Percentiles rank a stretch among this genome's conserved stretches.
These are phyloP conservation scores for Turritis glabra DNA, from an alignment of 345 rosid species.

Conservation along the genomic window DNA sequence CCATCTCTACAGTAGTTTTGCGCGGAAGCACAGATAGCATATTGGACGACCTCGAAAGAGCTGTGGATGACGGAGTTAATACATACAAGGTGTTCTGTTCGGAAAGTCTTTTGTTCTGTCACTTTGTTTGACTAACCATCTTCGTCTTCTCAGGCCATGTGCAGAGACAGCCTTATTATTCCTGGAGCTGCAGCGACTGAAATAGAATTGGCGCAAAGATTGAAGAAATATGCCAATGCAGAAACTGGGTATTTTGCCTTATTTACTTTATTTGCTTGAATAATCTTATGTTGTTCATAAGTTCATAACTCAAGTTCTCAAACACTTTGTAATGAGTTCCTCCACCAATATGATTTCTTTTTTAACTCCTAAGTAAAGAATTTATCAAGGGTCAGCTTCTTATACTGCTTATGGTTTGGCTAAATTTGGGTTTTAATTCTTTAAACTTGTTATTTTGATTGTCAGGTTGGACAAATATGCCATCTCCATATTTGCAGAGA, in stretches of 20 bases:
- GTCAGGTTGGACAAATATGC: conserved; percentile 89
- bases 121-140: neutral
- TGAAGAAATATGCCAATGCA: conserved; percentile 82
- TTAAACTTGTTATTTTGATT: neutral
- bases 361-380: too few relatives aligned
- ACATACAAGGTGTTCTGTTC: conserved; percentile 70
- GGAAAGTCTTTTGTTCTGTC: neutral
- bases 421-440: neutral
- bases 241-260: conserved; percentile 75
- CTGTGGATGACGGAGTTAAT: conserved; percentile 97
- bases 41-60: conserved; percentile 96
- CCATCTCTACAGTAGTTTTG: conserved; percentile 75
- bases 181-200: conserved; percentile 97
- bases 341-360: too few relatives aligned
- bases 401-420: neutral
- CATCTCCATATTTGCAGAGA: conserved; percentile 84
- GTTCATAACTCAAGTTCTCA: neutral
- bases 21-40: conserved; percentile 95
- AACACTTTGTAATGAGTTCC: too few relatives aligned
- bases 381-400: too few relatives aligned
- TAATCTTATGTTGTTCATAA: too few relatives aligned
- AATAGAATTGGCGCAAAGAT: conserved; percentile 87
- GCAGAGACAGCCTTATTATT: conserved; percentile 83
- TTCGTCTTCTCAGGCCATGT: conserved; percentile 67
- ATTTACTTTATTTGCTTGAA: neutral